phyloP scores from a whole-genome alignment of 768 basidiomycete genomes.

The Naganishia kalamii region DNA sequence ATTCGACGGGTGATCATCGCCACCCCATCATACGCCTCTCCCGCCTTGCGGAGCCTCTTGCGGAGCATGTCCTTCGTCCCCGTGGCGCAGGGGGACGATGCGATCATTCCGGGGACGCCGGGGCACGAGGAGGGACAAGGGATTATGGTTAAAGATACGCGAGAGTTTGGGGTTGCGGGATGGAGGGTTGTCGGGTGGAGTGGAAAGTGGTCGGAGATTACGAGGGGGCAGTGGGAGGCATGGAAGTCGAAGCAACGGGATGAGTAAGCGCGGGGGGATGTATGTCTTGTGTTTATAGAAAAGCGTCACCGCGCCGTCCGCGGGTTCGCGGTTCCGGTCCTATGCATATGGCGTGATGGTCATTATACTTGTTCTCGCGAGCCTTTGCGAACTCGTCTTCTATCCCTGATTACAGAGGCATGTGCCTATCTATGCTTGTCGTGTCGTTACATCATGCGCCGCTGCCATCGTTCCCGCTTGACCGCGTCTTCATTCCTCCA shows the following conservation, averaged over 20 bases:
- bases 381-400: too few relatives aligned
- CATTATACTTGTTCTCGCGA: too few relatives aligned
- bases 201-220: conserved; percentile 13
- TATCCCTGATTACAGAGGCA: too few relatives aligned
- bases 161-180: not conserved
- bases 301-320: too few relatives aligned
- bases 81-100: conserved; percentile 7
- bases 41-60: not conserved
- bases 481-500: not conserved
- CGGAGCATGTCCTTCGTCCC: not conserved
- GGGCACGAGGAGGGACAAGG: conserved; percentile 8
- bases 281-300: too few relatives aligned
- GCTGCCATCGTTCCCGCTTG: too few relatives aligned
- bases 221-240: not conserved
- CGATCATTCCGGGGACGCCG: conserved; percentile 2
- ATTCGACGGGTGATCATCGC: conserved; percentile 4
- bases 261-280: not conserved
- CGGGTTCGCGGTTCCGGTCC: too few relatives aligned
- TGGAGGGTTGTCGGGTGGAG: not conserved
- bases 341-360: too few relatives aligned
- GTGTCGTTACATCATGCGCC: too few relatives aligned
- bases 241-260: not conserved
- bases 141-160: conserved; percentile 4
- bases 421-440: too few relatives aligned
- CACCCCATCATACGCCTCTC: conserved; percentile 7